These are phyloP conservation scores for Albizia julibrissin DNA, from an alignment of 306 rosid species.

Conservation along the genomic window DNA sequence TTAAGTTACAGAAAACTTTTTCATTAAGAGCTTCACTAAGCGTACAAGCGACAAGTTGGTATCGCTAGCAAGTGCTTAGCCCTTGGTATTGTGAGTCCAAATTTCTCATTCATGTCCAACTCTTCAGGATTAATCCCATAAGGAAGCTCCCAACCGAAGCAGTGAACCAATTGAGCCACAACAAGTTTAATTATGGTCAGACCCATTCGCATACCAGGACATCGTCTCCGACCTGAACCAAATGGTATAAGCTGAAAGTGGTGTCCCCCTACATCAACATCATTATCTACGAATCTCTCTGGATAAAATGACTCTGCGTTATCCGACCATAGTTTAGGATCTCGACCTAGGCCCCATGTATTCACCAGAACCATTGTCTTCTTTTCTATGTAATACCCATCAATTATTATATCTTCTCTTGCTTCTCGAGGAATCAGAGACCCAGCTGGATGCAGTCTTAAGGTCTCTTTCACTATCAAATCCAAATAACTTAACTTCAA, in stretches of 20 bases:
- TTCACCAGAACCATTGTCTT: slow-evolving; percentile 23
- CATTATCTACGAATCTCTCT: slow-evolving; percentile 12
- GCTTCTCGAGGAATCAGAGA: slow-evolving; percentile 19
- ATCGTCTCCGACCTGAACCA: slow-evolving; percentile 33
- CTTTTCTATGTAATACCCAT: slow-evolving; percentile 26
- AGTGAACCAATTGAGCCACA: slow-evolving; percentile 33
- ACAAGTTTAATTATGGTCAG: neutral
- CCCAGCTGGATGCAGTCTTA: slow-evolving; percentile 30
- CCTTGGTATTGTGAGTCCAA: slow-evolving; percentile 30
- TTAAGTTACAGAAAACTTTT: neutral
- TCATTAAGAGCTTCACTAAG: neutral
- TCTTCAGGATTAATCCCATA: neutral
- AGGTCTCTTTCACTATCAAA: slow-evolving; percentile 17
- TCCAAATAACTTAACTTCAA: neutral
- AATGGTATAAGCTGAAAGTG: slow-evolving; percentile 32
- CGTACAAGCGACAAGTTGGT: slow-evolving; percentile 9
- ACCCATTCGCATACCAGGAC: slow-evolving; percentile 37
- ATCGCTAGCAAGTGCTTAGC: slow-evolving; percentile 28
- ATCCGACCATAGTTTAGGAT: slow-evolving; percentile 19
- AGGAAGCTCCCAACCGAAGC: slow-evolving; percentile 39
- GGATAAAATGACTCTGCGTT: slow-evolving; percentile 31
- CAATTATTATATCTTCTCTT: slow-evolving; percentile 7
- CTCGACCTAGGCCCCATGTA: slow-evolving; percentile 30
- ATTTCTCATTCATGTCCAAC: slow-evolving; percentile 25
- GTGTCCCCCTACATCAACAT: slow-evolving; percentile 12